Conservation (phyloP, 129 eudicot genomes). For the Centrapalus pauciflorus region DNA sequence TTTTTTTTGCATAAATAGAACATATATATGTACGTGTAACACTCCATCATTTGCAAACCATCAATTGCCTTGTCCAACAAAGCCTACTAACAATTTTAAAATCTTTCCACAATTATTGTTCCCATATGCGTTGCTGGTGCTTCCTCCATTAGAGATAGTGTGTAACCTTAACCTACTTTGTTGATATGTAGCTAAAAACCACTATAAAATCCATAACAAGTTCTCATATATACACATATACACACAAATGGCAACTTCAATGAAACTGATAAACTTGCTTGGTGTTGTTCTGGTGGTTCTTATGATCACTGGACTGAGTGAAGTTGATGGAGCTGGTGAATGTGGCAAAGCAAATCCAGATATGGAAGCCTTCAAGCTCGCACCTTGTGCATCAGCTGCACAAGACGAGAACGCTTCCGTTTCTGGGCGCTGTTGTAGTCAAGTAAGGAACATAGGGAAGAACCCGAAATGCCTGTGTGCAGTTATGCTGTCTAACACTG, state of each 20-base stretch:
- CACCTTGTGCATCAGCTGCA: conserved; percentile 64
- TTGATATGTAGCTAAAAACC: conserved; percentile 3
- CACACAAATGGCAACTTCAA: conserved; percentile 26
- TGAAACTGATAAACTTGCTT: conserved; percentile 32
- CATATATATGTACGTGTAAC: too few species aligned
- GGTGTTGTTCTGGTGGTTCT: conserved; percentile 24
- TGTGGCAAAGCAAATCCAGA: conserved; percentile 49
- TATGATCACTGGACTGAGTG: conserved; percentile 17
- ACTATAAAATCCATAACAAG: conserved; percentile 26
- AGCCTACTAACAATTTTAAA: background rate
- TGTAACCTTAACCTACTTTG: conserved; percentile 10
- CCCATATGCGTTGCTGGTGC: conserved; percentile 25
- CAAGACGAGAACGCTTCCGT: conserved; percentile 39
- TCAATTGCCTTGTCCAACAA: background rate
- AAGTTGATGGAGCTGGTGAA: conserved; percentile 53
- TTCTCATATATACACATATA: too few species aligned
- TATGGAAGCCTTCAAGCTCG: conserved; percentile 50
- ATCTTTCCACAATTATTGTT: background rate
- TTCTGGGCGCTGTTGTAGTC: conserved; percentile 47
- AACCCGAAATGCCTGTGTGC: conserved; percentile 70
- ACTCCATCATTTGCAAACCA: background rate
- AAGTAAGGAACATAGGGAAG: conserved; percentile 44
- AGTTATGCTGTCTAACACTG: conserved; percentile 63
- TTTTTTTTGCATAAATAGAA: background rate
- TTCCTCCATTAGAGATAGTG: conserved; percentile 32